phyloP scores from a whole-genome alignment of 2,329 filamentous ascomycete genomes.

The Talaromyces sp. region DNA sequence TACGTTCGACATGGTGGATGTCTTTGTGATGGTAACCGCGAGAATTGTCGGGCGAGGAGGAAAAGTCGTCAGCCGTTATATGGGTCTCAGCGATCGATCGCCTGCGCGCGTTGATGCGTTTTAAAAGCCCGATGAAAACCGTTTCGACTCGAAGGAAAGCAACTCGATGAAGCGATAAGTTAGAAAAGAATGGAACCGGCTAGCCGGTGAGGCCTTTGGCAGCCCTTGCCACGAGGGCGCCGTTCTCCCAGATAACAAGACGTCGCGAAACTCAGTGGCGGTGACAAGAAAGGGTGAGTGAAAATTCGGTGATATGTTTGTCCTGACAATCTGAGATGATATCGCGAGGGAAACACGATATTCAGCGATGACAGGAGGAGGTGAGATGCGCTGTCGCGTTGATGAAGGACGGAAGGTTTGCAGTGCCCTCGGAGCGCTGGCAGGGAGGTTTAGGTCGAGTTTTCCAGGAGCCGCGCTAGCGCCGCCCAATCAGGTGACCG shows the following conservation, averaged over 20 bases:
- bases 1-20: slow-evolving; percentile 77
- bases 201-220: slow-evolving; percentile 42
- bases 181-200: slow-evolving; percentile 29
- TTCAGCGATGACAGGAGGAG: slow-evolving; percentile 28
- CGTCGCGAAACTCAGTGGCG: slow-evolving; percentile 27
- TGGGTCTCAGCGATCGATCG: background rate
- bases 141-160: background rate
- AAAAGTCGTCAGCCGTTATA: background rate
- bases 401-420: slow-evolving; percentile 38
- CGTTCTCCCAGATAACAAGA: slow-evolving; percentile 34
- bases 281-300: slow-evolving; percentile 17
- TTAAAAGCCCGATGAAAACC: background rate
- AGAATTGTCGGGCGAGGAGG: slow-evolving; percentile 7
- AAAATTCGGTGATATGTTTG: slow-evolving; percentile 21
- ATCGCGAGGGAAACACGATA: slow-evolving; percentile 41
- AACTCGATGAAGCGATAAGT: slow-evolving; percentile 9
- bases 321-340: slow-evolving; percentile 26
- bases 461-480: slow-evolving; percentile 16
- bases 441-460: slow-evolving; percentile 36
- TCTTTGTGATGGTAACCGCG: slow-evolving; percentile 9
- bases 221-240: slow-evolving; percentile 46
- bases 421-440: slow-evolving; percentile 35
- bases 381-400: slow-evolving; percentile 24
- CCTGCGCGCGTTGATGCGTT: background rate
- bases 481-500: slow-evolving; percentile 2